These are phyloP conservation scores for Irpex sp. DNA, from an alignment of 1,284 basidiomycete genomes.

Conservation along the genomic window DNA sequence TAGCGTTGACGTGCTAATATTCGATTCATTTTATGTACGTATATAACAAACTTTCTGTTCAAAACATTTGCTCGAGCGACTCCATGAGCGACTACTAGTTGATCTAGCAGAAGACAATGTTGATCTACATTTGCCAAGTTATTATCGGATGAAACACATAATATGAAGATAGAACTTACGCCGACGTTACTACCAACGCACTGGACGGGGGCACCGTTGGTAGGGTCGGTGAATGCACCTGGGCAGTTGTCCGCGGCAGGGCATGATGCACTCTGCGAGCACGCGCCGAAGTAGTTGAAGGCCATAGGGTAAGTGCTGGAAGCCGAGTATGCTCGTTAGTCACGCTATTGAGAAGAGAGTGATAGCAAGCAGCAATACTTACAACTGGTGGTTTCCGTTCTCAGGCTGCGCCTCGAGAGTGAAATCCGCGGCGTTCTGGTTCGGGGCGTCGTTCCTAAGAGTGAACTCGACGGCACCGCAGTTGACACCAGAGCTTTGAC, in stretches of 20 bases:
- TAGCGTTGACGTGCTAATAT: no score
- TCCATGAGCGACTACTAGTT: neutral
- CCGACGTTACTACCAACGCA: neutral
- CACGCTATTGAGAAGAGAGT: neutral
- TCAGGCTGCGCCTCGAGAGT: neutral
- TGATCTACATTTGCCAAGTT: neutral
- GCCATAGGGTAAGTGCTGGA: conserved; percentile 4
- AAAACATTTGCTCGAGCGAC: neutral
- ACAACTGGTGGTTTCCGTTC: conserved; percentile 8
- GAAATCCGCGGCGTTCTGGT: conserved; percentile 9
- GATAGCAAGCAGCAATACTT: neutral
- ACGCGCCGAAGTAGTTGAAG: conserved; percentile 3
- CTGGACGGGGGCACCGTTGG: neutral
- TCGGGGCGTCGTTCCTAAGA: conserved; percentile 6
- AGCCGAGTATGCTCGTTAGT: neutral
- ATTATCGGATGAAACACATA: neutral
- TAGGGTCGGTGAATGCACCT: conserved; percentile 2
- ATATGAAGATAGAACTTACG: neutral
- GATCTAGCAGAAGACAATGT: neutral
- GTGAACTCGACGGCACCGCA: conserved; percentile 9
- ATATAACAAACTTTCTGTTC: neutral
- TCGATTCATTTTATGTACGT: no score
- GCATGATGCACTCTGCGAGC: neutral
- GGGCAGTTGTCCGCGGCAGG: conserved; percentile 1
- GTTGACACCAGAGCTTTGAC: conserved; percentile 9